Evolutionary conservation across 129 eudicot genomes (phyloP), one percentile per base, ranked within the genome.

Genomic region (Lactuca sativa): DNA sequence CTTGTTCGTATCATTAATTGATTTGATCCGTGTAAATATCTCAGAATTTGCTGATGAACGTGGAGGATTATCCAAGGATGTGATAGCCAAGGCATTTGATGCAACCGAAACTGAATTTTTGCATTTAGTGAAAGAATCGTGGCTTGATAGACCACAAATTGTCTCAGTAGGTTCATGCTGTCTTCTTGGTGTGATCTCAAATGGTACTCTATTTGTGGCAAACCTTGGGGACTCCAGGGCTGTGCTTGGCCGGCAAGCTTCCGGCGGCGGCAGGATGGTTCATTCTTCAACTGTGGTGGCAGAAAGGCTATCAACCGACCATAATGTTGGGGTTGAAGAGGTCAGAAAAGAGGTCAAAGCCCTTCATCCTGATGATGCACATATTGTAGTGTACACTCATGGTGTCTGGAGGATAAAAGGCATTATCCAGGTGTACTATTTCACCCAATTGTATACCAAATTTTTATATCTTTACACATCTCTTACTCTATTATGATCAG

Each of bases 381-480:
- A 82, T 41, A 79, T 84, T 52, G 95, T 87, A 30, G 83, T 84
- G 14, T 33, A 72, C 59, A 78, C 87, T 67, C 95, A 81, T 58
- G 95, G 95, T 13, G 89, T 81, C 55, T 87, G 95, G 95, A 71
- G 95, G 66, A 77, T 87, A 53, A 87, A 87, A 78, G 95, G 95
- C 74, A 87, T 87, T 65, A 87, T 87, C 77, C 95, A 87, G 89
- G 95, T 82, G 95, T 82, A 84, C 58, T 58, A 51, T 56, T 60
- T 61, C 38, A 15, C 65, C 34, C 4, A 7, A 38, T 64, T 63
- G 4, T 3, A 32, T 16, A n/a, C 30, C 10, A 30, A 67, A 33
- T 70, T 44, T 43, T 33, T 56, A 55, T 53, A 25, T 5, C 17
- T 18, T 18, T 55, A 64, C 56, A 55, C 4, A 13, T 74, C 57